These are phyloP conservation scores for Tillandsia fasciculata DNA, from an alignment of 176 grass and related monocot genomes.

Conservation along the genomic window DNA sequence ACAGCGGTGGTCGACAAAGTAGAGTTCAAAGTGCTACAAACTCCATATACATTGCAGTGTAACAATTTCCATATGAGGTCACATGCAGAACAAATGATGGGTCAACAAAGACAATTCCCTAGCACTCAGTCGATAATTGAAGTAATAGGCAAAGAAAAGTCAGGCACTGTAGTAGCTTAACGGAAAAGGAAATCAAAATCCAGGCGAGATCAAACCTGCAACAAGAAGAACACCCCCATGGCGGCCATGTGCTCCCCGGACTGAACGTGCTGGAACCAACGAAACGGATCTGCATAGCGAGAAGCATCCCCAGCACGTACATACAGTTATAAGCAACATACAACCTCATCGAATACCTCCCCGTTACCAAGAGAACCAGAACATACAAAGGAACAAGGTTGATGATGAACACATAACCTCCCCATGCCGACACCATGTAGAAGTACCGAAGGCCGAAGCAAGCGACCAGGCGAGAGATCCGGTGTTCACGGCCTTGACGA, in stretches of 20 bases:
- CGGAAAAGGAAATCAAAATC: not conserved
- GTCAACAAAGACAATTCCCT: too few relatives aligned
- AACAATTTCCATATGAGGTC: too few relatives aligned
- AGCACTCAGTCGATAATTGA: too few relatives aligned
- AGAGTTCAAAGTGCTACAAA: too few relatives aligned
- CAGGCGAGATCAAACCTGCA: slow-evolving; percentile 42
- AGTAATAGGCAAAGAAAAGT: too few relatives aligned
- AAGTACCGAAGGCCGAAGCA: slow-evolving; percentile 86
- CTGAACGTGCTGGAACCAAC: slow-evolving; percentile 96
- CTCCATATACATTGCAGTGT: too few relatives aligned
- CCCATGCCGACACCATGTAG: slow-evolving; percentile 99
- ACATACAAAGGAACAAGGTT: slow-evolving; percentile 93
- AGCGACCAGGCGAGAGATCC: slow-evolving; percentile 83
- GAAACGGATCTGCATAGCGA: slow-evolving; percentile 98
- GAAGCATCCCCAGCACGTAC: slow-evolving; percentile 83
- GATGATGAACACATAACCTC: slow-evolving; percentile 98
- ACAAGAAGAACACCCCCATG: slow-evolving; percentile 91
- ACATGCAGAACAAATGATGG: too few relatives aligned
- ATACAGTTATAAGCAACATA: slow-evolving; percentile 96
- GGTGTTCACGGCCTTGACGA: slow-evolving; percentile 92
- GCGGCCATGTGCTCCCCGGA: slow-evolving; percentile 98
- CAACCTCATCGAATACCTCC: slow-evolving; percentile 91
- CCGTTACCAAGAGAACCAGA: slow-evolving; percentile 81
- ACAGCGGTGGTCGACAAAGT: too few relatives aligned
- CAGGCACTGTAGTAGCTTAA: too few relatives aligned